phyloP scores from a whole-genome alignment of 192 early-diverging fungal species.

The Geranomyces michiganensis region DNA sequence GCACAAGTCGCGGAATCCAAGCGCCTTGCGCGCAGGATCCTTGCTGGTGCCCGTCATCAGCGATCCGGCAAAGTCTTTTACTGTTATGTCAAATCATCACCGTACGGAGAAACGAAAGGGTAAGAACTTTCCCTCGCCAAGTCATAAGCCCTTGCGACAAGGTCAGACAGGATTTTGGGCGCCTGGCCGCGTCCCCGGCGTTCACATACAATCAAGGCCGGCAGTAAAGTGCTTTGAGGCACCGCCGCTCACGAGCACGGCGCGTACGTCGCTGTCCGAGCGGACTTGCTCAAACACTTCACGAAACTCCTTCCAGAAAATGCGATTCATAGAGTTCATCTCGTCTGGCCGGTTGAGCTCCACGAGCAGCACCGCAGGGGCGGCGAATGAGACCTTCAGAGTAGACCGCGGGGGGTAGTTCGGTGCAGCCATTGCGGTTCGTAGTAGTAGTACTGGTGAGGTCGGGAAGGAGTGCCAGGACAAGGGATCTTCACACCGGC shows the following conservation, averaged over 20 bases:
- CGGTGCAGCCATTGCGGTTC: neutral
- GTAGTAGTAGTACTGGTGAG: too few species aligned
- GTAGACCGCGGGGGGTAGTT: neutral
- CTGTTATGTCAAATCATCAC: neutral
- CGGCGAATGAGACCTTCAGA: neutral
- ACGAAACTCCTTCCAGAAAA: conserved; percentile 70
- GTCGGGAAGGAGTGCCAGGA: too few species aligned
- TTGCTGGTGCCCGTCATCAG: neutral
- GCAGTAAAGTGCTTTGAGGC: conserved; percentile 79
- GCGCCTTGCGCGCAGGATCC: conserved; percentile 45
- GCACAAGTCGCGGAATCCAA: conserved; percentile 38
- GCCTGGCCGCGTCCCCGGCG: too few species aligned
- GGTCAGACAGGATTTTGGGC: too few species aligned
- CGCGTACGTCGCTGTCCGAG: conserved; percentile 69
- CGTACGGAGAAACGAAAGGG: neutral
- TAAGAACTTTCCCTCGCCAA: too few species aligned
- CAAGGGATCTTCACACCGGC: too few species aligned
- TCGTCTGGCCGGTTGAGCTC: conserved; percentile 80
- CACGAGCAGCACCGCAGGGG: conserved; percentile 68
- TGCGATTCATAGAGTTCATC: conserved; percentile 80
- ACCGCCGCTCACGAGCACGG: conserved; percentile 76
- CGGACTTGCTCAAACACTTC: conserved; percentile 62
- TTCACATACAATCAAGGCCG: conserved; percentile 79
- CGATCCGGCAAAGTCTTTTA: conserved; percentile 8
- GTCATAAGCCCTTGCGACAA: too few species aligned